Percentiles rank a stretch among this genome's conserved stretches.
phyloP scores from a whole-genome alignment of 495 filamentous ascomycete genomes.

The Aspergillus conjunctus region DNA sequence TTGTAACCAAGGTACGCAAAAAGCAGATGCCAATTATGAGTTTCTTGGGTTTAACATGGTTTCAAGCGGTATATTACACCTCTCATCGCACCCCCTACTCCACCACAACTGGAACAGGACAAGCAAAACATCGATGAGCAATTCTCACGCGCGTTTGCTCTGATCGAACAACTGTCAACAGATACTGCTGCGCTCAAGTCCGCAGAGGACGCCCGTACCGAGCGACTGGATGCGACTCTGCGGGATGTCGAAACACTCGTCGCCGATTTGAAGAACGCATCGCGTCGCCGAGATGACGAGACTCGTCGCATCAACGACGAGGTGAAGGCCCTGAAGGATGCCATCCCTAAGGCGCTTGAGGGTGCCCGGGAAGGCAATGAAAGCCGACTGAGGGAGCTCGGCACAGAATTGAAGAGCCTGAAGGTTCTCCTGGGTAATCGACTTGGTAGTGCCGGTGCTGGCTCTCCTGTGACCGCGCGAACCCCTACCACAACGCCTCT shows the following conservation, averaged over 20 bases:
- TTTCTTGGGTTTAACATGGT: constrained; percentile 16
- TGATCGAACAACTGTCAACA: constrained; percentile 87
- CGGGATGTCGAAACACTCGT: constrained; percentile 83
- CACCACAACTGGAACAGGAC: constrained; percentile 88
- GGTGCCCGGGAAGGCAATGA: constrained; percentile 85
- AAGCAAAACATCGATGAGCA: constrained; percentile 89
- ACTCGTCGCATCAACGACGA: constrained; percentile 83
- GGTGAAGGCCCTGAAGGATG: constrained; percentile 74
- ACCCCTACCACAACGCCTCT: constrained; percentile 32
- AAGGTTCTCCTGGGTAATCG: constrained; percentile 85
- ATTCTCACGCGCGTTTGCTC: constrained; percentile 85
- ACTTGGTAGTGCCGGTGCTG: constrained; percentile 56
- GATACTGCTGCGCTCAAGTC: constrained; percentile 87
- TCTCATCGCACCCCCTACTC: constrained; percentile 89
- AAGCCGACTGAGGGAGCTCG: constrained; percentile 77
- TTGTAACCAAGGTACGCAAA: constrained; percentile 70
- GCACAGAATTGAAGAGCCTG: constrained; percentile 85
- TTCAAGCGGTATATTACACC: constrained; percentile 82
- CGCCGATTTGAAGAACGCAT: constrained; percentile 74
- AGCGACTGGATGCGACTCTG: constrained; percentile 80
- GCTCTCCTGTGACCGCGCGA: constrained; percentile 37
- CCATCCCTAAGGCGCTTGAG: constrained; percentile 84
- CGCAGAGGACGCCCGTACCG: constrained; percentile 80
- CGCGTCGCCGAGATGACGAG: constrained; percentile 80
- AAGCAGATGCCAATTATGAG: background rate